Percentiles rank a stretch among this genome's conserved stretches.
Evolutionary conservation across 2,329 filamentous ascomycete genomes (phyloP).

Genomic region (Eurotiales sp.): DNA sequence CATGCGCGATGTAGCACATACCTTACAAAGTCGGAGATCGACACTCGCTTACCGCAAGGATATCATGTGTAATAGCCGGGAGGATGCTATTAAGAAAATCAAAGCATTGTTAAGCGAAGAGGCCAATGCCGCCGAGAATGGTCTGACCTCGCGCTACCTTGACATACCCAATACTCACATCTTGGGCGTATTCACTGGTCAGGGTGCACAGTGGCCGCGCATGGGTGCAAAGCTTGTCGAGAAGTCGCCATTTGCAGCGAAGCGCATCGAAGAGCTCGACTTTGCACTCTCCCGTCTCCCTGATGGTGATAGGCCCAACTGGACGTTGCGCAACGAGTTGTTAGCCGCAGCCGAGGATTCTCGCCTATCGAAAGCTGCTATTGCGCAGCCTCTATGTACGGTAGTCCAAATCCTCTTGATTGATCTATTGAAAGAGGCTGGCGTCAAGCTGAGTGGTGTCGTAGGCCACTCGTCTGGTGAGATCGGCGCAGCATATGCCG

Average conservation of each 20-base stretch:
- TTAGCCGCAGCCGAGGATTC: conserved; percentile 12
- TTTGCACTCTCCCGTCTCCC: not conserved
- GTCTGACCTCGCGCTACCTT: not conserved
- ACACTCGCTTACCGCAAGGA: too few relatives aligned
- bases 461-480: conserved; percentile 48
- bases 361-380: too few relatives aligned
- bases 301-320: not conserved
- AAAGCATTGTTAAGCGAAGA: too few relatives aligned
- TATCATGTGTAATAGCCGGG: too few relatives aligned
- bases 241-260: not conserved
- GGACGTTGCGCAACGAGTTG: conserved; percentile 7
- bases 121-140: too few relatives aligned
- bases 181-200: conserved; percentile 28
- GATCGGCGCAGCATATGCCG: conserved; percentile 45
- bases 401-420: conserved; percentile 20
- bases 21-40: too few relatives aligned
- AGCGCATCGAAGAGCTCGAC: conserved; percentile 21
- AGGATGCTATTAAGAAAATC: too few relatives aligned
- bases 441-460: conserved; percentile 30
- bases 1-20: too few relatives aligned
- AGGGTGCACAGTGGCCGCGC: conserved; percentile 29
- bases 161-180: not conserved
- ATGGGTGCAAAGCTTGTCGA: conserved; percentile 21
- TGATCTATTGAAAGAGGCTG: conserved; percentile 20
- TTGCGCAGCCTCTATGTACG: conserved; percentile 21